A percentile compares a stretch with the other conserved stretches of the same genome.
Conservation (phyloP, 768 basidiomycete genomes). For the Phaeotremella fagi region DNA sequence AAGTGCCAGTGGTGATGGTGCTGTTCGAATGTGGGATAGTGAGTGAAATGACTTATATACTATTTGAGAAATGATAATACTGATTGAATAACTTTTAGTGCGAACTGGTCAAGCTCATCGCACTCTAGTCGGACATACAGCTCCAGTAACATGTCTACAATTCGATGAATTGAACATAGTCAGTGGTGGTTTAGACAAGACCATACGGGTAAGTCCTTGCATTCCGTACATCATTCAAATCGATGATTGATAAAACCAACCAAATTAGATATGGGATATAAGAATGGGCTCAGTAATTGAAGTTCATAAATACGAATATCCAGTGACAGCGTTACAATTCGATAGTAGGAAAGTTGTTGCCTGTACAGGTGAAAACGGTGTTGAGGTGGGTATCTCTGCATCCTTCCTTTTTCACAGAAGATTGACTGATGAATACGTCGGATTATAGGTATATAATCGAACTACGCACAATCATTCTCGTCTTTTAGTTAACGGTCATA, state of each 20-base stretch:
- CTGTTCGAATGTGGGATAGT: constrained; percentile 99
- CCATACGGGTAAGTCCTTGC: constrained; percentile 66
- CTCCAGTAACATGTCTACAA: constrained; percentile 83
- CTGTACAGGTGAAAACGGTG: constrained; percentile 85
- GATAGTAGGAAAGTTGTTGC: constrained; percentile 90
- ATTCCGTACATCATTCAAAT: no score
- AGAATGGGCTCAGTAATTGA: constrained; percentile 83
- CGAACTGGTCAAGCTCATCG: constrained; percentile 95
- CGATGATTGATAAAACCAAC: no score
- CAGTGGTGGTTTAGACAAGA: constrained; percentile 90
- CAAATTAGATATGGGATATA: constrained; percentile 84
- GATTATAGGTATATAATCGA: constrained; percentile 78
- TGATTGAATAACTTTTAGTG: constrained; percentile 56
- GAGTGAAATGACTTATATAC: constrained; percentile 52
- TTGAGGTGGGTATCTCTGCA: constrained; percentile 59
- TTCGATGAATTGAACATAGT: constrained; percentile 94
- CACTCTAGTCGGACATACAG: constrained; percentile 86
- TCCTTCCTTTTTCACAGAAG: not conserved
- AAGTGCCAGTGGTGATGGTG: constrained; percentile 94
- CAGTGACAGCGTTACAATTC: constrained; percentile 86
- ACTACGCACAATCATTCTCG: constrained; percentile 84
- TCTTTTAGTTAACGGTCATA: constrained; percentile 87
- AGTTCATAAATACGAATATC: constrained; percentile 82
- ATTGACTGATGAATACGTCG: not conserved
- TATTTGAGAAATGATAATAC: not conserved